Evolutionary conservation across 2,329 filamentous ascomycete species (phyloP).

Genomic region (Cercospora zeae-maydis): DNA sequence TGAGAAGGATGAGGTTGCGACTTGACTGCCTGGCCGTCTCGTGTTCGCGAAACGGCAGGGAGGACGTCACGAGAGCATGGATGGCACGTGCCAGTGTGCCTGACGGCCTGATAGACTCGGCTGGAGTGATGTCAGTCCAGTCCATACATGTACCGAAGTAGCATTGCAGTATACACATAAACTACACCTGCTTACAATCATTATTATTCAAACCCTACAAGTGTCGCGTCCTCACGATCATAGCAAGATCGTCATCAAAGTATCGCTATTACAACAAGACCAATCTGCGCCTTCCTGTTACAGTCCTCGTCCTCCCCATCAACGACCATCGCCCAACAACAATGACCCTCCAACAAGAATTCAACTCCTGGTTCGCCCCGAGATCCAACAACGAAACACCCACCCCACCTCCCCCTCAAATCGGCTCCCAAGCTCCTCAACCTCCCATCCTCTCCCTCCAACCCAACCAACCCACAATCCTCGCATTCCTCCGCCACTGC

Average conservation of each 20-base stretch:
- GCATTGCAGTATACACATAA: not conserved
- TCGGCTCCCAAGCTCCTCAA: conserved; percentile 56
- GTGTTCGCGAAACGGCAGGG: not conserved
- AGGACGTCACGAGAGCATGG: not conserved
- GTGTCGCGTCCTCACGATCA: not conserved
- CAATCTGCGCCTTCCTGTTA: not conserved
- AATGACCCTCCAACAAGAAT: conserved; percentile 33
- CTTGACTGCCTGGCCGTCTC: not conserved
- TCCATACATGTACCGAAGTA: not conserved
- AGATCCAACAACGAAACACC: conserved; percentile 25
- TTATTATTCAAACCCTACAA: not conserved
- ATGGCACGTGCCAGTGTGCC: not conserved
- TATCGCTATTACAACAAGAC: not conserved
- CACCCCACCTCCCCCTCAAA: conserved; percentile 39
- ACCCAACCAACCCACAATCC: conserved; percentile 54
- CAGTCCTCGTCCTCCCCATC: not conserved
- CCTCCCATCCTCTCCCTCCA: conserved; percentile 53
- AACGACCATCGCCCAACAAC: not conserved
- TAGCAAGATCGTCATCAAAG: not conserved
- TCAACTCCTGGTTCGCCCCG: conserved; percentile 44
- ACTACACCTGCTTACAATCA: not conserved
- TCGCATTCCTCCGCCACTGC: conserved; percentile 69
- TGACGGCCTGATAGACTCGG: not conserved
- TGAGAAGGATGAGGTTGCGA: not conserved
- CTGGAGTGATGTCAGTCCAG: not conserved